Conservation (phyloP, 768 basidiomycete genomes). For the Russula griseocarnosa region DNA sequence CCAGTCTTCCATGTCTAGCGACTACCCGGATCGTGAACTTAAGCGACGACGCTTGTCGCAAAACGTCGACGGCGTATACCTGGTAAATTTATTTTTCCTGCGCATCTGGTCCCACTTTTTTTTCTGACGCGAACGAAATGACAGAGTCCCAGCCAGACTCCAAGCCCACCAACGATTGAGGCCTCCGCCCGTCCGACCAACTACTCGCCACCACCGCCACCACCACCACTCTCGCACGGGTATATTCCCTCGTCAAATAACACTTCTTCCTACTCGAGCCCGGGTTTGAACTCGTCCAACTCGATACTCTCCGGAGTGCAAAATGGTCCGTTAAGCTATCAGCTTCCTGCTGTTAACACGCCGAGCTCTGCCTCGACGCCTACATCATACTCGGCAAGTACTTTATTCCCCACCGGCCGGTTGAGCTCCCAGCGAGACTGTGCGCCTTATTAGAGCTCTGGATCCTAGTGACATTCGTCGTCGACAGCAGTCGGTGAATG, state of each 20-base stretch:
- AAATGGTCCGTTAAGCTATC: constrained; percentile 23
- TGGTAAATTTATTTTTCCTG: constrained; percentile 28
- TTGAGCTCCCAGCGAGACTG: constrained; percentile 33
- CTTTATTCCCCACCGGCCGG: constrained; percentile 42
- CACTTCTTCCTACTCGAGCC: constrained; percentile 26
- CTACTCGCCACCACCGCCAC: constrained; percentile 29
- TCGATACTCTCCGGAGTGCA: constrained; percentile 23
- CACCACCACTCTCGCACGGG: constrained; percentile 28
- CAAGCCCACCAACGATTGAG: constrained; percentile 33
- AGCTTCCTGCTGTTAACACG: constrained; percentile 17
- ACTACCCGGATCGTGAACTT: constrained; percentile 28
- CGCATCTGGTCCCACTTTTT: background rate
- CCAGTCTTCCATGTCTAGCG: constrained; percentile 30
- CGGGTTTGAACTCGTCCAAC: constrained; percentile 22
- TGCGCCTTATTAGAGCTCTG: constrained; percentile 40
- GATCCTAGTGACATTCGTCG: constrained; percentile 58
- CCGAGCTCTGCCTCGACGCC: constrained; percentile 28
- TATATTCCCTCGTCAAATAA: constrained; percentile 25
- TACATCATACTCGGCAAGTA: constrained; percentile 80
- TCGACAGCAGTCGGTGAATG: constrained; percentile 66
- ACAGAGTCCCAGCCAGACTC: constrained; percentile 30
- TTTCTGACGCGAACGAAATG: background rate
- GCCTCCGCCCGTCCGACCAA: constrained; percentile 27
- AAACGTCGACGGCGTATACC: constrained; percentile 32
- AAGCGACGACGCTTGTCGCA: constrained; percentile 34